Base-by-base conservation (phyloP, 805 yeast species). In the Candida mattraensis region DNA sequence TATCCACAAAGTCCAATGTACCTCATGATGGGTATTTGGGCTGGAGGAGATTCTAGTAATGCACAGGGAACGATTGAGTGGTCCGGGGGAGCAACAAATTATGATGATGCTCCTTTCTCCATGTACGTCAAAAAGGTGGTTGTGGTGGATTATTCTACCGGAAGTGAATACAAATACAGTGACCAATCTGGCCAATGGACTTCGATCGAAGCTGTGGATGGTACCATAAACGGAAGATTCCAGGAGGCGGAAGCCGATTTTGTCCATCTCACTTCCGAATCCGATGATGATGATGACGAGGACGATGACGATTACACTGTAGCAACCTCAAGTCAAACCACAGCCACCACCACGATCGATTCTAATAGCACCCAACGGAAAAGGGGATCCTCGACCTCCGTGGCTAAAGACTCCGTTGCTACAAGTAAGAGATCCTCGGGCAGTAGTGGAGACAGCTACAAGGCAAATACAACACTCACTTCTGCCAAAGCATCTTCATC, bases 1-100 rank as follows among this genome's bases (percentile, higher is more conserved):
- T 89, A 75, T 60, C 97, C 97, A 27, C 95, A 88, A 64, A 67
- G 87, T n/a, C 97, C 97, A 31, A 86, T 88, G 89, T 71, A 66
- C 46, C 56, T 83, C 9, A 70, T 66, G 54, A 66, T 76, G 43
- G 91, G 93, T 46, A 63, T 78, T 20, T 83, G 93, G 91, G 88
- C 88, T 4, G 91, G 89, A 51, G 93, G 93, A 56, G 88, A 83
- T 58, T 65, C 83, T 18, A 48, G 65, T 17, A 82, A 82, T 50
- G 65, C 69, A 5, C 65, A 66, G 24, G 91, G 91, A 32, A 82
- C 89, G 2, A 81, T 83, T 39, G 77, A 76, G 51, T 83, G 93
- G 93, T 87, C 91, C 4, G 91, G 91, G 40, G 95, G 94, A 38
- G 40, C 48, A 13, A 78, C 87, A 10, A 80, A 84, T 54, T 83